phyloP scores from a whole-genome alignment of 805 yeast species.

The Brettanomyces naardenensis region DNA sequence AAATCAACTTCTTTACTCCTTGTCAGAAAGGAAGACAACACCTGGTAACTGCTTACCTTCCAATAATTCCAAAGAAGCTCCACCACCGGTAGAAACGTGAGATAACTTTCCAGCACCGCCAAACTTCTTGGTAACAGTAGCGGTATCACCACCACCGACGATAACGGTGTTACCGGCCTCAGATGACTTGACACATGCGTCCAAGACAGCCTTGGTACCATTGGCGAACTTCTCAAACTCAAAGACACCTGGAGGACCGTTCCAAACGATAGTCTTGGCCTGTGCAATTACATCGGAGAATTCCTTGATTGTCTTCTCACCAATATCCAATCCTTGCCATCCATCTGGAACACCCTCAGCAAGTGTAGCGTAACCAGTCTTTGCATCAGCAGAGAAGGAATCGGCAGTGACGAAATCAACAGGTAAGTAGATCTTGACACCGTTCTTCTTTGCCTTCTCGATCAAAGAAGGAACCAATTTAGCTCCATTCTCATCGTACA shows the following conservation, averaged over 20 bases:
- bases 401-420: constrained; percentile 95
- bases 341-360: constrained; percentile 90
- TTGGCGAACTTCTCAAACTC: constrained; percentile 88
- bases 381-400: constrained; percentile 87
- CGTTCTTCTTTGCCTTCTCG: constrained; percentile 94
- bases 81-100: constrained; percentile 99
- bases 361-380: constrained; percentile 75
- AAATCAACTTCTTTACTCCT: constrained; percentile 17
- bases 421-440: constrained; percentile 90
- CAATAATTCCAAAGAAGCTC: constrained; percentile 96
- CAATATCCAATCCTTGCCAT: constrained; percentile 94
- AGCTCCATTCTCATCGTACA: constrained; percentile 91
- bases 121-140: constrained; percentile 97
- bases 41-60: constrained; percentile 99
- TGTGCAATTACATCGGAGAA: constrained; percentile 77
- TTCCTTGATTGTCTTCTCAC: constrained; percentile 78
- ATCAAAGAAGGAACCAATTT: constrained; percentile 87
- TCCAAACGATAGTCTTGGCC: constrained; percentile 99
- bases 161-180: constrained; percentile 88
- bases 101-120: constrained; percentile 95
- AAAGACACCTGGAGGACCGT: constrained; percentile 99
- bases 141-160: constrained; percentile 99
- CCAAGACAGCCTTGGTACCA: constrained; percentile 89
- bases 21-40: constrained; percentile 85
- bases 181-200: constrained; percentile 80